A percentile compares a stretch with the other conserved stretches of the same genome.
Evolutionary conservation across 345 rosid genomes (phyloP).

Genomic region (Eucalyptus marginata): DNA sequence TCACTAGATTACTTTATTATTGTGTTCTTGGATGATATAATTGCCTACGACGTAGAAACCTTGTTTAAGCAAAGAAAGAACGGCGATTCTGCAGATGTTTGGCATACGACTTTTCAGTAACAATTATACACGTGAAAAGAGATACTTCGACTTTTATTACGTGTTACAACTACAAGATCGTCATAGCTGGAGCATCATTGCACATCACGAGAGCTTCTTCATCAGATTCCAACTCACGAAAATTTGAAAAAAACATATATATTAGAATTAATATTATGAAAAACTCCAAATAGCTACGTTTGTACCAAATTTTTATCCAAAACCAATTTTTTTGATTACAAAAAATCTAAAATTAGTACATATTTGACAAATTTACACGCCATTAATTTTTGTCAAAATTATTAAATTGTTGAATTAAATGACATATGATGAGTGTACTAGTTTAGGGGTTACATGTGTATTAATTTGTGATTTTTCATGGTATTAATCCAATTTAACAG

Average conservation of each 20-base stretch:
- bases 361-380: rapidly evolving
- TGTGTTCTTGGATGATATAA: not conserved
- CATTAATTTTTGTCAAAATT: rapidly evolving
- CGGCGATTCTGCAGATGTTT: not conserved
- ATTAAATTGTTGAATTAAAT: rapidly evolving
- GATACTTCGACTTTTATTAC: not conserved
- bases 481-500: rapidly evolving
- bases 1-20: not conserved
- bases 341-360: rapidly evolving
- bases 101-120: not conserved
- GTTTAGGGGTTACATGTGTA: rapidly evolving
- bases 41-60: not conserved
- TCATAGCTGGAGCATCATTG: not conserved
- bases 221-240: not conserved
- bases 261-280: too few species aligned
- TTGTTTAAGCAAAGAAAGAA: not conserved
- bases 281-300: too few species aligned
- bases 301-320: too few species aligned
- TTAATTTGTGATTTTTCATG: rapidly evolving
- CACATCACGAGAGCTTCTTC: not conserved
- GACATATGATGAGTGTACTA: rapidly evolving
- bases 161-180: not conserved
- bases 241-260: not conserved
- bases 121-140: not conserved
- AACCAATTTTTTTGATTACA: not conserved